Conservation (phyloP, 352 stramenopile genomes). For the Phytopythium sindhum region DNA sequence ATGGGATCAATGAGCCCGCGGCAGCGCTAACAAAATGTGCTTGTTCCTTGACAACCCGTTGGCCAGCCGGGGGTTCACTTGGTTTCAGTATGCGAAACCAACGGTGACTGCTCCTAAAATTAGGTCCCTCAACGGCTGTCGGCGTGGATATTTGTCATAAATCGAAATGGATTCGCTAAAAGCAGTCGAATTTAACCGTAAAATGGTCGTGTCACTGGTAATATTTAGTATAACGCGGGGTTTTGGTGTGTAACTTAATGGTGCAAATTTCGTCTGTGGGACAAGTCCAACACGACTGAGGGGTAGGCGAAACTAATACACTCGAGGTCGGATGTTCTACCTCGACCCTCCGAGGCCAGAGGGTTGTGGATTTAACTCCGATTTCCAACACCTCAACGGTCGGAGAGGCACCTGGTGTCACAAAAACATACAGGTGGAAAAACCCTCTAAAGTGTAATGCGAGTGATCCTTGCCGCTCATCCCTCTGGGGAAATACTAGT, state of each 20-base stretch:
- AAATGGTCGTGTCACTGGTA: not conserved
- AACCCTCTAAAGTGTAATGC: no score
- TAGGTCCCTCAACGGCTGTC: not conserved
- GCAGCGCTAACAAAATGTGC: not conserved
- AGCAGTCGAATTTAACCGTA: not conserved
- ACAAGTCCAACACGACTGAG: not conserved
- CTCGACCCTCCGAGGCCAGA: no score
- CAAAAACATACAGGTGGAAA: no score
- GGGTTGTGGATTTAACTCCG: no score
- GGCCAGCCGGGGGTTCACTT: not conserved
- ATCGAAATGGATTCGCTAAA: not conserved
- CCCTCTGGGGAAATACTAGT: no score
- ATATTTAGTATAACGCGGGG: not conserved
- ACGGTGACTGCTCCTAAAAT: not conserved
- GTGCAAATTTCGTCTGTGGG: not conserved
- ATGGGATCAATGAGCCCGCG: not conserved
- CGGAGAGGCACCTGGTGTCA: no score
- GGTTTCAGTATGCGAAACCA: not conserved
- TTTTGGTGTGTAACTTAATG: not conserved
- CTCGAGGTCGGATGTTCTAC: no score
- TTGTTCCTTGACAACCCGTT: no score
- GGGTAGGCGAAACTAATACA: no score
- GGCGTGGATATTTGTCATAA: not conserved
- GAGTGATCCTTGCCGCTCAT: no score
- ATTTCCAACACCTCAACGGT: no score